A percentile compares a stretch with the other conserved stretches of the same genome.
Conservation (phyloP, 352 stramenopile genomes). For the Phytophthora kernoviae region DNA sequence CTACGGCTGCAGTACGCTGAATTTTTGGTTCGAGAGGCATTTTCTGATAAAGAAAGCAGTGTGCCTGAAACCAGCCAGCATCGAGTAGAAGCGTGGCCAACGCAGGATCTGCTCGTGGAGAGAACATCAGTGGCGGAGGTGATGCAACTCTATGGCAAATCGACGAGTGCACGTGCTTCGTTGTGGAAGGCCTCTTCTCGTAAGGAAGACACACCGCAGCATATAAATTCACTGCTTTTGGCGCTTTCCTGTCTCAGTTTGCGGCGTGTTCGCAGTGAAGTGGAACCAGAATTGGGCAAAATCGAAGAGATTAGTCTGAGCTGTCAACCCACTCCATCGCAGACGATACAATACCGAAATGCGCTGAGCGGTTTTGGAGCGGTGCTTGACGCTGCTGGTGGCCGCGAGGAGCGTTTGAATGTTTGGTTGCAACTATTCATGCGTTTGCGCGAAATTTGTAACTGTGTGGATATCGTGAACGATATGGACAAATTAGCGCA, state of each 20-base stretch:
- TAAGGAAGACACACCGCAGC: slow-evolving; percentile 26
- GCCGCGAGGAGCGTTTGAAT: slow-evolving; percentile 57
- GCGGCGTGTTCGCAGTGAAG: slow-evolving; percentile 71
- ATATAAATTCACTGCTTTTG: slow-evolving; percentile 51
- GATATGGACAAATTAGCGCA: slow-evolving; percentile 79
- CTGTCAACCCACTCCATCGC: slow-evolving; percentile 55
- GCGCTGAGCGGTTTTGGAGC: slow-evolving; percentile 58
- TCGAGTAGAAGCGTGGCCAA: slow-evolving; percentile 31
- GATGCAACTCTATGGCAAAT: slow-evolving; percentile 56
- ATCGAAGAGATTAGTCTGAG: slow-evolving; percentile 84
- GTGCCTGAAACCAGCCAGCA: slow-evolving; percentile 14
- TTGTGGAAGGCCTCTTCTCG: slow-evolving; percentile 50
- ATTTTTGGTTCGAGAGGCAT: slow-evolving; percentile 51
- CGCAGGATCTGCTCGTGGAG: slow-evolving; percentile 41
- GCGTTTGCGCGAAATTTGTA: slow-evolving; percentile 73
- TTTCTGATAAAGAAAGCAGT: slow-evolving; percentile 2
- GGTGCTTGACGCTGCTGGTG: slow-evolving; percentile 37
- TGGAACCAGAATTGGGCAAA: slow-evolving; percentile 79
- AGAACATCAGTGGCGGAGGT: slow-evolving; percentile 46
- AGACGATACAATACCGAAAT: slow-evolving; percentile 73
- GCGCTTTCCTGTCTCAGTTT: slow-evolving; percentile 67
- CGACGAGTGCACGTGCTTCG: slow-evolving; percentile 39
- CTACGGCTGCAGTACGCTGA: slow-evolving; percentile 49
- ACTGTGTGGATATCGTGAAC: slow-evolving; percentile 78
- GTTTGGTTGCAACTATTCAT: slow-evolving; percentile 73